phyloP scores from a whole-genome alignment of 257 asterid genomes.

The Forsythia suspensa region DNA sequence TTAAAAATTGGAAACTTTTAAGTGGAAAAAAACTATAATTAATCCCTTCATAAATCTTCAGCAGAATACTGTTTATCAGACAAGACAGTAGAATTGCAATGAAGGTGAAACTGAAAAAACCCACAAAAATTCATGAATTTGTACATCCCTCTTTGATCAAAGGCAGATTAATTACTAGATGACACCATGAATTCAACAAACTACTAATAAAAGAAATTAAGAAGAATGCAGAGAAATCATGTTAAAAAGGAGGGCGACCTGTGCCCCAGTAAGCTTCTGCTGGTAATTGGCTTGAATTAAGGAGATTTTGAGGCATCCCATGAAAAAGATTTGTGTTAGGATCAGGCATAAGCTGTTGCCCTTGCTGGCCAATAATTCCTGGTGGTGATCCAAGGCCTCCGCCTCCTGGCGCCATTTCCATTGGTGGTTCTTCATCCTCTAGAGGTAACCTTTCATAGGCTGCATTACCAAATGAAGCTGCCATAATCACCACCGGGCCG shows the following conservation, averaged over 20 bases:
- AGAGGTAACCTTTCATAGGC: conserved; percentile 58
- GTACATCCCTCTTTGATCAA: conserved; percentile 40
- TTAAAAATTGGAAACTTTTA: not conserved
- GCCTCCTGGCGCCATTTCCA: conserved; percentile 19
- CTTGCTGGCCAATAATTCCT: conserved; percentile 30
- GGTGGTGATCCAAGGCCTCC: conserved; percentile 37
- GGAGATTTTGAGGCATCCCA: conserved; percentile 26
- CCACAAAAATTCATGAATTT: conserved; percentile 47
- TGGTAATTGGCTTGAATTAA: not conserved
- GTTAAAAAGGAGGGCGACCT: not conserved
- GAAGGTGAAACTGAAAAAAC: not conserved
- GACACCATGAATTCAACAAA: conserved; percentile 37
- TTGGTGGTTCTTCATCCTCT: conserved; percentile 38
- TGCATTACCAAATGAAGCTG: conserved; percentile 54
- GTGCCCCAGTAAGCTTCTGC: not conserved
- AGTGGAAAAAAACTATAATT: conserved; percentile 13
- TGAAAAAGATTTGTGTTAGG: conserved; percentile 32
- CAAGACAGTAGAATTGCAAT: conserved; percentile 34
- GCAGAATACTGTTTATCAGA: conserved; percentile 36
- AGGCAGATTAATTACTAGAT: conserved; percentile 24
- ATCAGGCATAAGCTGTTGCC: conserved; percentile 18
- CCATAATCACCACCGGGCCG: conserved; percentile 58
- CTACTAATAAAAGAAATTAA: not conserved
- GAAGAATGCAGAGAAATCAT: not conserved
- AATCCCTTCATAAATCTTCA: conserved; percentile 29